A percentile compares a stretch with the other conserved stretches of the same genome.
Evolutionary conservation across 306 rosid species (phyloP).

Genomic region (Arachis stenosperma): DNA sequence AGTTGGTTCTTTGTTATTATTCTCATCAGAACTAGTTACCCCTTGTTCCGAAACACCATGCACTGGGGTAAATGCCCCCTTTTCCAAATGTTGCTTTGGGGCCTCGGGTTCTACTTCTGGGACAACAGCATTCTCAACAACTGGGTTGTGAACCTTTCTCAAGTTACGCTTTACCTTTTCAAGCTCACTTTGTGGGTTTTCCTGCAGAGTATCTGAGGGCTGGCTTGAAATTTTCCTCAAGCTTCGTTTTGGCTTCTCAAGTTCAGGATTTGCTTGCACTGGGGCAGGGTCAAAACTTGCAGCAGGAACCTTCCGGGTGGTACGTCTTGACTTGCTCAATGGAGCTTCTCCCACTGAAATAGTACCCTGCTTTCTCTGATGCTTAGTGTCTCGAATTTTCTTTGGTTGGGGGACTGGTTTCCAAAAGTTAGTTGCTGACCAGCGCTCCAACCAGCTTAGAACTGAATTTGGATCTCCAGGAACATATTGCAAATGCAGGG

Average conservation of each 20-base stretch:
- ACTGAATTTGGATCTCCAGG: conserved; percentile 83
- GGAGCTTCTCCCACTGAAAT: conserved; percentile 62
- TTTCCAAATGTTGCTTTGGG: conserved; percentile 61
- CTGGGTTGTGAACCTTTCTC: conserved; percentile 92
- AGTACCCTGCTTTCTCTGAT: conserved; percentile 67
- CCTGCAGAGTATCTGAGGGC: conserved; percentile 63
- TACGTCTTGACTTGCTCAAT: conserved; percentile 70
- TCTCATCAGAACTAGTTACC: conserved; percentile 48
- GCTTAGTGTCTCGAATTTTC: conserved; percentile 63
- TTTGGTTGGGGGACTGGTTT: conserved; percentile 78
- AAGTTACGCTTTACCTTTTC: conserved; percentile 93
- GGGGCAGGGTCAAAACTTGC: conserved; percentile 58
- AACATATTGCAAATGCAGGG: conserved; percentile 71
- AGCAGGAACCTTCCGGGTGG: conserved; percentile 63
- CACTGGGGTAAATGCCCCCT: conserved; percentile 45
- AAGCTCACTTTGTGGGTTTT: conserved; percentile 88
- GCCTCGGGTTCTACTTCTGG: conserved; percentile 62
- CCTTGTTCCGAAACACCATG: conserved; percentile 51
- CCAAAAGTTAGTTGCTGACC: conserved; percentile 86
- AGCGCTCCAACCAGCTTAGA: conserved; percentile 79
- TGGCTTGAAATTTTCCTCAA: conserved; percentile 67
- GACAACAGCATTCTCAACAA: conserved; percentile 61
- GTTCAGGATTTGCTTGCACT: conserved; percentile 63
- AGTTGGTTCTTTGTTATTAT: conserved; percentile 54
- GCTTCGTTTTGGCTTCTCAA: conserved; percentile 84